Base-by-base conservation (phyloP, 2,329 filamentous ascomycete genomes). In the Clonostachys rosea region DNA sequence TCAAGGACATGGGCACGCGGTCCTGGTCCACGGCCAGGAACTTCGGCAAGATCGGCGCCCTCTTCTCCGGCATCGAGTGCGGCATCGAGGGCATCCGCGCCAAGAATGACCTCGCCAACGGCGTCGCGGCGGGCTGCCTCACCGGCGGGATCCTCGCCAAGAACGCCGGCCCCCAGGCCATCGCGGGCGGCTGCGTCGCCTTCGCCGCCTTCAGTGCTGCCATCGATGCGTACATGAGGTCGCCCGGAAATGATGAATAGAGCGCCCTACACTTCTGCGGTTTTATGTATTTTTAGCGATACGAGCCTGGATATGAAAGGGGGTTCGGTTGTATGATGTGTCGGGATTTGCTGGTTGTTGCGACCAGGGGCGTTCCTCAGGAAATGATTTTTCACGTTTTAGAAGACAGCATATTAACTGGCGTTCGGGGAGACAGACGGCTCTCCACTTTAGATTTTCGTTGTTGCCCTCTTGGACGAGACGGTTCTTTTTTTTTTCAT, bases 21-120 rank as follows among this genome's bases (percentile, higher is more conserved):
- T 92, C 89, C 5, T 89, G 78, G 68, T 86, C 84, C 52, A 89
- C 86, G 43, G 94, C 91, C 47, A 94, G 91, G 73, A 97, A 95
- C 74, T 99, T 99, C 63, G 92, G 89, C 52, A 87, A 91, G 57
- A 90, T 99, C 44, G 94, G 94, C 58, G 87, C 89, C 3, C 79
- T 97, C 17, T 99, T 95, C 73, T 81, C 84, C 14, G 92, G 92
- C 39, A 95, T 94, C 46, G 94, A 99, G 71, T 99, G 94, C 73
- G 91, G 89, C 54, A 91, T 99, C 61, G 94, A 99, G 68, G 91
- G 91, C 0, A 78, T 89, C 58, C 81, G 94, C 33, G 94, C 91
- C 18, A 96, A 95, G 75, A 96, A 97, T 69, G 94, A 97, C 66
- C 68, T 97, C 33, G 81, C 75, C 53, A 99, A 99, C 71, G 90